phyloP scores from a whole-genome alignment of 1,284 basidiomycete genomes.

The Calocybe gambosa region DNA sequence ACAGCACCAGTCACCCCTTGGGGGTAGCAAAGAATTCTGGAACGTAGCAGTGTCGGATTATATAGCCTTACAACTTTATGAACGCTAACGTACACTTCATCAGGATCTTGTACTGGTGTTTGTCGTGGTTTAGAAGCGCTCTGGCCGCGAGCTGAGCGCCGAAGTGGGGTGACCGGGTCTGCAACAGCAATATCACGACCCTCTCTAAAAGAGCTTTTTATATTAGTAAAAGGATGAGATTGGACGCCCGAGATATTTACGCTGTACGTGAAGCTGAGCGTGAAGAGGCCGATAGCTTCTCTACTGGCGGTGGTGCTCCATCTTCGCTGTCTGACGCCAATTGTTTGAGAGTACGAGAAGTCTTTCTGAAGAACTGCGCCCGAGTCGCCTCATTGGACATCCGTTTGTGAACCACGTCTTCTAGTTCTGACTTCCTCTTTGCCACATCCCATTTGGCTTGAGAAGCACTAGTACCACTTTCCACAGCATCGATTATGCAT shows the following conservation, averaged over 20 bases:
- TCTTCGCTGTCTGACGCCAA: constrained; percentile 5
- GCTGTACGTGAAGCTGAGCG: constrained; percentile 6
- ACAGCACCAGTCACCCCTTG: constrained; percentile 64
- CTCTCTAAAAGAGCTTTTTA: constrained; percentile 5
- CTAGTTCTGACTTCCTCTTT: background rate
- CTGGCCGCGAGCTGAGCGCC: constrained; percentile 26
- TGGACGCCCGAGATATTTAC: background rate
- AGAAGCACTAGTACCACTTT: constrained; percentile 5
- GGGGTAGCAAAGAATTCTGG: constrained; percentile 74
- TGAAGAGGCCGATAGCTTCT: constrained; percentile 4
- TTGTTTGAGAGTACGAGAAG: constrained; percentile 6
- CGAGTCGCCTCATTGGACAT: background rate
- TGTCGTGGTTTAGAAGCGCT: constrained; percentile 12
- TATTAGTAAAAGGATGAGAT: background rate
- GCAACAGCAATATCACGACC: constrained; percentile 1
- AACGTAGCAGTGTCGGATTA: constrained; percentile 6
- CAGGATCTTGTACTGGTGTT: constrained; percentile 39
- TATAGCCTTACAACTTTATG: background rate
- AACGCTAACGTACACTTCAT: constrained; percentile 53
- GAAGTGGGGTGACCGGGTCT: constrained; percentile 12
- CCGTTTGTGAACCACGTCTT: background rate
- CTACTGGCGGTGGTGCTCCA: constrained; percentile 5
- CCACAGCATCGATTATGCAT: background rate
- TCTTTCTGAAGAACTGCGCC: background rate
- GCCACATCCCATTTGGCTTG: constrained; percentile 7